These are phyloP conservation scores for Cylindrotheca closterium DNA, from an alignment of 108 stramenopile genomes.

Conservation along the genomic window DNA sequence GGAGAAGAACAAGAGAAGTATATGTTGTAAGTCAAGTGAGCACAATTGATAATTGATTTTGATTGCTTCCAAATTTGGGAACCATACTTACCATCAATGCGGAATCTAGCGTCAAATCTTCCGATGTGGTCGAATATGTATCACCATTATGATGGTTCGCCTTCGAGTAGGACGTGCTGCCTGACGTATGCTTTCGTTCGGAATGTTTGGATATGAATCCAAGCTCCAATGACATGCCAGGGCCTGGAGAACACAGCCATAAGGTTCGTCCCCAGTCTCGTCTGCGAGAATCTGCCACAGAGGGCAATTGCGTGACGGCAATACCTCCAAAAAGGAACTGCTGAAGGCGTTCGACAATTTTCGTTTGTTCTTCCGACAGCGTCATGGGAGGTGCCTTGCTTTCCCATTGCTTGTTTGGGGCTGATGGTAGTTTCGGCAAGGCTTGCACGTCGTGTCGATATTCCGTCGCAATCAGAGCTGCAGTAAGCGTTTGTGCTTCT, in stretches of 20 bases:
- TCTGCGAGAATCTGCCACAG: constrained; percentile 8
- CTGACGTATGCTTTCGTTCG: constrained; percentile 34
- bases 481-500: constrained; percentile 82
- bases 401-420: constrained; percentile 54
- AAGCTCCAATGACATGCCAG: constrained; percentile 50
- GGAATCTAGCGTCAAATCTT: constrained; percentile 61
- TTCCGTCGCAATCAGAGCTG: constrained; percentile 73
- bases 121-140: constrained; percentile 27
- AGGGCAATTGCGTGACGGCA: constrained; percentile 52
- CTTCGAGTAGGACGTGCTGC: too few relatives aligned
- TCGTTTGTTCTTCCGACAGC: constrained; percentile 1
- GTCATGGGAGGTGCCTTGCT: neutral
- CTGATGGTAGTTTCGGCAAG: constrained; percentile 43
- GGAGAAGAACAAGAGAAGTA: too few relatives aligned
- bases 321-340: constrained; percentile 83
- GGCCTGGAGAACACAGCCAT: constrained; percentile 80
- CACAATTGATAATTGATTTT: neutral
- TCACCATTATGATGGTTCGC: constrained; percentile 6
- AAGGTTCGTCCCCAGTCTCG: constrained; percentile 74
- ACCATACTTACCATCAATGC: constrained; percentile 38
- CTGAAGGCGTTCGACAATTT: constrained; percentile 71
- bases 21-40: constrained; percentile 1
- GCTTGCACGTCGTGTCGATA: constrained; percentile 69
- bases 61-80: neutral
- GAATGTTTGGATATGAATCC: constrained; percentile 76